Percentiles rank a stretch among this genome's conserved stretches.
Conservation (phyloP, 2,329 filamentous ascomycete species). For the Coniella vitis region DNA sequence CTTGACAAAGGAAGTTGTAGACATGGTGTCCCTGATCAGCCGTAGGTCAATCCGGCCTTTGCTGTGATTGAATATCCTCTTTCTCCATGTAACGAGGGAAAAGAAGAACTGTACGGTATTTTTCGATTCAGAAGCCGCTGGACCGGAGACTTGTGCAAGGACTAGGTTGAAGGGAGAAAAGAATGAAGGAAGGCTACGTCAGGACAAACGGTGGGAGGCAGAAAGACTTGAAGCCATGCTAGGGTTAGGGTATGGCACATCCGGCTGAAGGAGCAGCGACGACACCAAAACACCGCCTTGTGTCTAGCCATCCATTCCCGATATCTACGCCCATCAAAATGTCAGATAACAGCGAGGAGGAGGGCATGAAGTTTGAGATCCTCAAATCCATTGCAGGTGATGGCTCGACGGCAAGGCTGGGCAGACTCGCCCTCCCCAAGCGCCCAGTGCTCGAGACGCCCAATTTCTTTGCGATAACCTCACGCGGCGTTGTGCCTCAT, state of each 20-base stretch:
- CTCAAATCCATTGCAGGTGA: conserved; percentile 33
- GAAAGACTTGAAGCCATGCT: neutral
- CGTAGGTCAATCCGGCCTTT: too few species aligned
- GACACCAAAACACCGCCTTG: too few species aligned
- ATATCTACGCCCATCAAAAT: conserved; percentile 12
- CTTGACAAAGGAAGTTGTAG: too few species aligned
- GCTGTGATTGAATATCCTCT: too few species aligned
- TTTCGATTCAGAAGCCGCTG: too few species aligned
- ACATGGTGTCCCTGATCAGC: too few species aligned
- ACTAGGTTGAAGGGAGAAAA: too few species aligned
- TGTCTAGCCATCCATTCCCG: neutral
- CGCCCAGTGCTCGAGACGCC: conserved; percentile 71
- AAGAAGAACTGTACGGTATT: too few species aligned
- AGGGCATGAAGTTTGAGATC: conserved; percentile 39
- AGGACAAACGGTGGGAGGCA: too few species aligned
- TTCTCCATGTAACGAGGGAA: too few species aligned
- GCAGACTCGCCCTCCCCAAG: conserved; percentile 54
- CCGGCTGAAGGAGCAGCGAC: neutral
- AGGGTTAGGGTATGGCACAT: neutral
- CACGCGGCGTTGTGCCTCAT: conserved; percentile 80
- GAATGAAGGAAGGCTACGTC: neutral
- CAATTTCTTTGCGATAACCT: conserved; percentile 72
- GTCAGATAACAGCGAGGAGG: conserved; percentile 5
- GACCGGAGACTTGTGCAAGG: too few species aligned
- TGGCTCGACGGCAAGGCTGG: conserved; percentile 54